phyloP scores from a whole-genome alignment of 768 basidiomycete species.

The Lactarius hatsudake region DNA sequence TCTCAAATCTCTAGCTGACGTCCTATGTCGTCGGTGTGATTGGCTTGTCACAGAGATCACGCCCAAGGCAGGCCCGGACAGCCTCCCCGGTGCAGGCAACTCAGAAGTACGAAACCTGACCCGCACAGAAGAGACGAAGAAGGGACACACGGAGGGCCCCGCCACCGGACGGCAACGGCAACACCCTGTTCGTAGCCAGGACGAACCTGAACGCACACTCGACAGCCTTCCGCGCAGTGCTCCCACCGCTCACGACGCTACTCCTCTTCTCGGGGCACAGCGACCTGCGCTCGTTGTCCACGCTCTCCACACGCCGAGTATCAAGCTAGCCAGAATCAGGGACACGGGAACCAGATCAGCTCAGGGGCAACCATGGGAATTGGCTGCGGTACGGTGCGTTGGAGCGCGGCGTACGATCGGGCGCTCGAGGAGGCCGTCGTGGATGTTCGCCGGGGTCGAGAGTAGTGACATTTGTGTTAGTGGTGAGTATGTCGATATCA shows the following conservation, averaged over 20 bases:
- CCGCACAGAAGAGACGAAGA: conserved; percentile 17
- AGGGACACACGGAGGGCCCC: conserved; percentile 6
- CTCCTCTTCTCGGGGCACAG: conserved; percentile 84
- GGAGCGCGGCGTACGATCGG: background rate
- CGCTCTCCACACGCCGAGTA: conserved; percentile 36
- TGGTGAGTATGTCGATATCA: too few species aligned
- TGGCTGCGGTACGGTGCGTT: conserved; percentile 41
- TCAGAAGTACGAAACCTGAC: background rate
- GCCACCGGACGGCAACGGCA: background rate
- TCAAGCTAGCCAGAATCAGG: conserved; percentile 54
- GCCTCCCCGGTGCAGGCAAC: conserved; percentile 20
- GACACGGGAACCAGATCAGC: conserved; percentile 80
- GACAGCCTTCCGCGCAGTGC: conserved; percentile 54
- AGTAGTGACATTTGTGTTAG: background rate
- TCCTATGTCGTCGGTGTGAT: background rate
- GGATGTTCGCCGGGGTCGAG: conserved; percentile 78
- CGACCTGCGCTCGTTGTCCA: conserved; percentile 62
- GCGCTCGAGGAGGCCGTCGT: conserved; percentile 41
- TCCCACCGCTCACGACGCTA: conserved; percentile 65
- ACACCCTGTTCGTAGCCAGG: conserved; percentile 31
- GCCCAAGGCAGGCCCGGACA: conserved; percentile 35
- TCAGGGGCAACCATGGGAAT: too few species aligned
- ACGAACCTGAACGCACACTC: conserved; percentile 53
- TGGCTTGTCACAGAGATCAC: conserved; percentile 51
- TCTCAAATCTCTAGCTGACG: too few species aligned